Evolutionary conservation across 1,284 basidiomycete species (phyloP), one percentile per base, ranked within the genome.

Genomic region (Rhodotorula mucilaginosa): DNA sequence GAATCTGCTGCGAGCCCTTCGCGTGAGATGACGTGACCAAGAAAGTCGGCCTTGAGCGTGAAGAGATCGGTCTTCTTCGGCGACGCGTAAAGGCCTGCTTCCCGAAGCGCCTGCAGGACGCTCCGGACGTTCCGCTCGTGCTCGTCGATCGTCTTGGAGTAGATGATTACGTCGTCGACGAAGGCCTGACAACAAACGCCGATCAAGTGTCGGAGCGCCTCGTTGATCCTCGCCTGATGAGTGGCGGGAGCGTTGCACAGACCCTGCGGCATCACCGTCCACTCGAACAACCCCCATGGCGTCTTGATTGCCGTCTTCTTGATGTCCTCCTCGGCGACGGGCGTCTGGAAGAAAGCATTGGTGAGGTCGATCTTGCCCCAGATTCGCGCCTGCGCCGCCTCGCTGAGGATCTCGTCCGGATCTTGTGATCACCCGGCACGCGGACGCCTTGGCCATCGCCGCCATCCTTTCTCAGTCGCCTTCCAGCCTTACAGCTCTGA

Each of bases 121-220:
- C 8, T 3, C 0, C 65, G 65, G 23, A 34, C 46, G 39, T 61
- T 61, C 49, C 10, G 21, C 21, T 65, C 63, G 67, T 85, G 84
- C 65, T 85, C 81, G 15, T 81, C 80, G 0, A 82, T 21, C 0
- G 74, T 73, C 0, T 81, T 1, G 0, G 82, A 83, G 80, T 81
- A 85, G 58, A 85, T 83, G 47, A 85, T 77, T 59, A 85, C 84
- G 65, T 85, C 80, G 69, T 85, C 83, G 0, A 85, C 71, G 68
- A 84, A 85, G 31, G 23, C 66, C 10, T 64, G 26, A 39, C 65
- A 67, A n/a, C 49, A 56, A 6, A 49, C 44, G 1, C 66, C 66
- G 21, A 68, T 62, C 44, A 71, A 58, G 21, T 57, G 49, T 4
- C 65, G 26, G 13, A 76, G 49, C 6, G 70, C 72, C 52, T 74